Conservation (phyloP, 768 basidiomycete genomes). For the Suillus subluteus region DNA sequence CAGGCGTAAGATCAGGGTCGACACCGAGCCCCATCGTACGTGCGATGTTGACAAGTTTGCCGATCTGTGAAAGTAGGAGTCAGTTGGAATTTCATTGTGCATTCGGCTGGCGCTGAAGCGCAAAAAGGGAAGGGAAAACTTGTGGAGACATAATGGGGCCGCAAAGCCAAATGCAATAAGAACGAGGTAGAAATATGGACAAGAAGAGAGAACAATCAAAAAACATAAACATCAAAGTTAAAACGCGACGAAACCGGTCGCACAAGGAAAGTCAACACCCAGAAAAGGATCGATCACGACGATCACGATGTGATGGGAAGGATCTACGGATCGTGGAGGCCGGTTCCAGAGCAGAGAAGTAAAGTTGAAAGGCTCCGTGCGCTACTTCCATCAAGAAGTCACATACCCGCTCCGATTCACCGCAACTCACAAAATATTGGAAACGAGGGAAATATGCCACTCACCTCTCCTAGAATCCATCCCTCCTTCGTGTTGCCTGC, state of each 20-base stretch:
- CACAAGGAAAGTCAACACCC: neutral
- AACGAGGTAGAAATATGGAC: neutral
- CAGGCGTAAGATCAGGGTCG: constrained; percentile 59
- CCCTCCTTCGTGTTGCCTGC: neutral
- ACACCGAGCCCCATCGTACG: constrained; percentile 62
- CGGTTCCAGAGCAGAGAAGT: neutral
- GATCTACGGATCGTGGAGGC: neutral
- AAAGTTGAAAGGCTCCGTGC: neutral
- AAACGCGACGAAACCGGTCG: neutral
- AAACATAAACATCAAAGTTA: neutral
- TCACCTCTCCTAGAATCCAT: constrained; percentile 9
- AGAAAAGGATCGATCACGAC: neutral
- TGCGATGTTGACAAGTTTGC: constrained; percentile 71
- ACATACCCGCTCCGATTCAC: neutral
- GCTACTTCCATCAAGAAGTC: constrained; percentile 1
- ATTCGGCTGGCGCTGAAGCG: neutral
- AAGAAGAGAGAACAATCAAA: neutral
- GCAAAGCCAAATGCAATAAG: constrained; percentile 14
- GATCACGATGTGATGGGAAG: constrained; percentile 3
- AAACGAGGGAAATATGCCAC: neutral
- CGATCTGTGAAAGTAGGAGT: constrained; percentile 44
- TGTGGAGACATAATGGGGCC: neutral
- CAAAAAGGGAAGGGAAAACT: neutral
- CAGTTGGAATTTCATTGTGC: neutral
- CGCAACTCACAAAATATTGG: neutral